Conservation (phyloP, 2,329 filamentous ascomycete species). For the Fusarium hostae region DNA sequence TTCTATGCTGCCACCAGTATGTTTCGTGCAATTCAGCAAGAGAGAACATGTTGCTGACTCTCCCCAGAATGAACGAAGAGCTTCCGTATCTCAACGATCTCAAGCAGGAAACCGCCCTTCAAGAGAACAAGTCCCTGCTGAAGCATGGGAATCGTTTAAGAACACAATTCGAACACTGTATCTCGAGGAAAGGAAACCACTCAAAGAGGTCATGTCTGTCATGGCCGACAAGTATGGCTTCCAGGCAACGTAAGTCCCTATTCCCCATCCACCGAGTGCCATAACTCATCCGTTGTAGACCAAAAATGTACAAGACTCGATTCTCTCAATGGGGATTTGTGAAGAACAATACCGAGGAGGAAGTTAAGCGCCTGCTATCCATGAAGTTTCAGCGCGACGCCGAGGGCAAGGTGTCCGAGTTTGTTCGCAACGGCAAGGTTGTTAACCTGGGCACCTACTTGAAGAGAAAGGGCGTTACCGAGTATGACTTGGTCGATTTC, state of each 20-base stretch:
- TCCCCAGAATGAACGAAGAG: constrained; percentile 44
- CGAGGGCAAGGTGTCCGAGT: constrained; percentile 63
- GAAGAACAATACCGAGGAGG: constrained; percentile 66
- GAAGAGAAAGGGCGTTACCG: constrained; percentile 63
- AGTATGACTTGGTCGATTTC: constrained; percentile 62
- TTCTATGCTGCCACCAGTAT: constrained; percentile 44
- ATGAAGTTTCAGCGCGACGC: constrained; percentile 65
- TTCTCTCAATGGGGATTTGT: constrained; percentile 66
- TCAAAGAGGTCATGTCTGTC: constrained; percentile 64
- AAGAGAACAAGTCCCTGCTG: constrained; percentile 57
- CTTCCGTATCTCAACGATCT: constrained; percentile 45
- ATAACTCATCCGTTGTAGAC: constrained; percentile 48
- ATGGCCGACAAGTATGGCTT: constrained; percentile 62
- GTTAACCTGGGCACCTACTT: constrained; percentile 64
- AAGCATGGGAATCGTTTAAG: constrained; percentile 61
- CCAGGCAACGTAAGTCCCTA: constrained; percentile 58
- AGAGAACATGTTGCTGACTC: constrained; percentile 8
- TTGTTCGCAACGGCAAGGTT: constrained; percentile 63
- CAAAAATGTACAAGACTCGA: constrained; percentile 67
- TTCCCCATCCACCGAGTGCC: background rate
- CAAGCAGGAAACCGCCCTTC: constrained; percentile 51
- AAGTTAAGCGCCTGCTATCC: constrained; percentile 61
- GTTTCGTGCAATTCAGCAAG: constrained; percentile 6
- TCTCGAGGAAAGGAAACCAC: constrained; percentile 60
- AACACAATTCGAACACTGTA: constrained; percentile 58